phyloP scores from a whole-genome alignment of 768 basidiomycete genomes.

The Crepidotus variabilis region DNA sequence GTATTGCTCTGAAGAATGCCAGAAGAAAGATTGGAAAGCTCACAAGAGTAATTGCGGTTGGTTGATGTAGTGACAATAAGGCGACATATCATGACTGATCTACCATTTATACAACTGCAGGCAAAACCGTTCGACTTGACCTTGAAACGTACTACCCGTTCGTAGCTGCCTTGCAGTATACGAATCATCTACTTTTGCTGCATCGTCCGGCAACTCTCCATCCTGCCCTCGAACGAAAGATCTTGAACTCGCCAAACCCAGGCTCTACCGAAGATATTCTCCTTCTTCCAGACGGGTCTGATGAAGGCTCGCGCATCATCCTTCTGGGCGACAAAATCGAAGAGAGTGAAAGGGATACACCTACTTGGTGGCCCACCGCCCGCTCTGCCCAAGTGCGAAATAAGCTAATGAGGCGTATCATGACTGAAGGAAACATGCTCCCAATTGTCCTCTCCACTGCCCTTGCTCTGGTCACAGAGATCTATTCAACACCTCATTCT shows the following conservation, averaged over 20 bases:
- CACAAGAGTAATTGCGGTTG: conserved; percentile 9
- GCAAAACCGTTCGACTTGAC: conserved; percentile 32
- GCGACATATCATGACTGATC: neutral
- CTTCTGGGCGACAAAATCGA: conserved; percentile 23
- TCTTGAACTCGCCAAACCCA: conserved; percentile 25
- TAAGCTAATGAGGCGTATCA: conserved; percentile 27
- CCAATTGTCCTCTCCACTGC: conserved; percentile 27
- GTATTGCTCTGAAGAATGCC: conserved; percentile 18
- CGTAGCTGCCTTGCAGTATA: conserved; percentile 23
- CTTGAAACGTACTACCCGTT: conserved; percentile 29
- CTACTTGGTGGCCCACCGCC: conserved; percentile 33
- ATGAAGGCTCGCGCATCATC: conserved; percentile 19
- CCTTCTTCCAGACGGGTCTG: conserved; percentile 20
- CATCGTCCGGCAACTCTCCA: conserved; percentile 16
- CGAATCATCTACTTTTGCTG: conserved; percentile 4
- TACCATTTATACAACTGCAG: conserved; percentile 8
- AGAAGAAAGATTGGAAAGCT: conserved; percentile 8
- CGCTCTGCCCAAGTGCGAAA: conserved; percentile 16
- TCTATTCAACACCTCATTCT: conserved; percentile 30
- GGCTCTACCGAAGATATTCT: conserved; percentile 6
- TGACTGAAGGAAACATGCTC: conserved; percentile 28
- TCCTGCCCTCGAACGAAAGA: conserved; percentile 22
- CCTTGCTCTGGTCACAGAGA: conserved; percentile 31
- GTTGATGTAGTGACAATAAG: neutral
- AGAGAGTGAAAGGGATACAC: neutral